Evolutionary conservation across 371 early-diverging fungal species (phyloP), one percentile per base, ranked within the genome.

Genomic region (Mucor circinelloides): DNA sequence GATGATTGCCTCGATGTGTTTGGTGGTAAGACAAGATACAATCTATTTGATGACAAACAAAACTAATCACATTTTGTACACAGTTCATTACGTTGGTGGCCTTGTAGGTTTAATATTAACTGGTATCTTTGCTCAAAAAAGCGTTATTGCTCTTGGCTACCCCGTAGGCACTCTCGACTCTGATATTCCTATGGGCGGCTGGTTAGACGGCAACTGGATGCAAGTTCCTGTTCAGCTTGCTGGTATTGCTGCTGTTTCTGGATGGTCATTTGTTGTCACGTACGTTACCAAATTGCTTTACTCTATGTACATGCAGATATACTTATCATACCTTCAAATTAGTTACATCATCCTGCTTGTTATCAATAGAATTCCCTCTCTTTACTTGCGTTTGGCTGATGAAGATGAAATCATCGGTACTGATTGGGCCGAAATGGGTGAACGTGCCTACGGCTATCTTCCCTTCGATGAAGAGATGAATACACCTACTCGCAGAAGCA

Each of bases 1-100:
- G 95, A 94, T 72, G 94, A 93, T 73, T 86, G 86, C 38, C 76
- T 92, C 36, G 92, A 91, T 66, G 90, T 88, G 1, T 88, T 90
- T 77, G 88, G 85, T 38, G 50, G 50, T 50, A 50, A 50, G 50
- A 23, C 13, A n/a, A 23, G 21, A 23, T 13, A 0, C 25, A 48
- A 23, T 21, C 7, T 25, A 25, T 23, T 23, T 36, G 3, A 13
- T 4, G 13, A 36, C 36, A 36, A 36, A 36, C 36, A 36, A 36
- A 50, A 13, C 12, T 21, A 23, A 23, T 25, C 25, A 48, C 2
- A 21, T 9, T 6, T n/a, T 8, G n/a, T 48, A 10, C 3, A 25
- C 3, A 50, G 86, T 89, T 0, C 89, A 90, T 76, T 91, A 90
- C 46, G 76, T 92, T 42, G 93, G 92, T 42, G 93, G 95, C 52